Evolutionary conservation across 2,329 filamentous ascomycete genomes (phyloP), one percentile per base, ranked within the genome.

Genomic region (Didymella arachidicola): DNA sequence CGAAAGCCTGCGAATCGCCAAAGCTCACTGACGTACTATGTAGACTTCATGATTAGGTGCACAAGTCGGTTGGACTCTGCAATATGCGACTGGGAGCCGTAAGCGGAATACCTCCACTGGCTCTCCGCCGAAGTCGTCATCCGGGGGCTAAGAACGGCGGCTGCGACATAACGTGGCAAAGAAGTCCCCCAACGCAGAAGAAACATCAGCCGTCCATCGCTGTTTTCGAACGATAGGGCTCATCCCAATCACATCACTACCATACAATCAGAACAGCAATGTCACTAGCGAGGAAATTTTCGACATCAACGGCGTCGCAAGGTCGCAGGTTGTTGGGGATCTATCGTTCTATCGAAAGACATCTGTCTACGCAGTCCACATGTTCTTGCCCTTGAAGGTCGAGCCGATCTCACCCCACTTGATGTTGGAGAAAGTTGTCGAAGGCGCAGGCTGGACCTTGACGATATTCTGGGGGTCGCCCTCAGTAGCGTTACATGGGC

Each of bases 381-480:
- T 50, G 27, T 68, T 66, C 54, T 65, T 63, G 14, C 54, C 53
- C 18, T 59, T 59, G 57, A 78, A 84, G 0, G 82, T 87, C 18
- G 83, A 84, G 4, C 81, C 84, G 66, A 88, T 83, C 63, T 87
- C 84, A n/a, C 86, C 86, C 80, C 84, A 85, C 66, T 81, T 82
- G 64, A 88, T 83, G 66, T 86, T 82, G 60, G 80, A 83, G 67
- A 85, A 87, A 1, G 76, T 81, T 4, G 87, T 83, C 14, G 77
- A 77, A 0, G 85, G 81, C 47, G 77, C 76, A 0, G 82, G 80
- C 65, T 83, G 75, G 14, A 83, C 70, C 45, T 77, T 72, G 53
- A 78, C 59, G 55, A 87, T 84, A 14, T 79, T 73, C 36, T 73
- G 71, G 0, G 86, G 85, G 57, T 80, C 77, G 0, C 85, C 86